A percentile compares a stretch with the other conserved stretches of the same genome.
These are phyloP conservation scores for Agarophyton chilense DNA, from an alignment of 23 red algal species.

Conservation along the genomic window DNA sequence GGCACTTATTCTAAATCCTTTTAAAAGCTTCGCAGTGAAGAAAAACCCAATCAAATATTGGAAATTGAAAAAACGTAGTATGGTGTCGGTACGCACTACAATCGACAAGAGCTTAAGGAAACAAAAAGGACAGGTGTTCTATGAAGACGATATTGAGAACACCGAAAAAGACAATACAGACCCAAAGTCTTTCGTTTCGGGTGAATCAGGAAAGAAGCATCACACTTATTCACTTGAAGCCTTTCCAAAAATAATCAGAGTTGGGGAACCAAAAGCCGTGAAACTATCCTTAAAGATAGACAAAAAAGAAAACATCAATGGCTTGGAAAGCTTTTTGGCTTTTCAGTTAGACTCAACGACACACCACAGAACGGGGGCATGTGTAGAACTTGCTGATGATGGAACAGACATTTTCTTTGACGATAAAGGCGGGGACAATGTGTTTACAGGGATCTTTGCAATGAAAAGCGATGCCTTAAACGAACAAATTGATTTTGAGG, in stretches of 20 bases:
- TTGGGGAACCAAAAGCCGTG: background rate
- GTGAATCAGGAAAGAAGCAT: background rate
- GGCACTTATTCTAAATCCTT: background rate
- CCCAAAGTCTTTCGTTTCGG: background rate
- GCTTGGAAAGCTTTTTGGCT: background rate
- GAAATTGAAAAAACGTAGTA: background rate
- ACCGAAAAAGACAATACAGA: background rate
- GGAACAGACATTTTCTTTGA: background rate
- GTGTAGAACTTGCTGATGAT: background rate
- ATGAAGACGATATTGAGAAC: background rate
- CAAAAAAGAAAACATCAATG: background rate
- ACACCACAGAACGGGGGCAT: background rate
- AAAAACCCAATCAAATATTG: background rate
- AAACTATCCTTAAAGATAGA: background rate
- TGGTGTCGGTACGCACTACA: background rate
- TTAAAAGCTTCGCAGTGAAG: background rate
- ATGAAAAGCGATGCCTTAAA: background rate
- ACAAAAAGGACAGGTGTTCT: background rate
- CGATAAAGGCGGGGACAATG: background rate
- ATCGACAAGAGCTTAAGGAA: background rate
- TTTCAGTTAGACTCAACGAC: background rate
- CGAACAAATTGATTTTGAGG: background rate
- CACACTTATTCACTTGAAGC: background rate
- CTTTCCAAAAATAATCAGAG: background rate
- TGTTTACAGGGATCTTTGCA: background rate